A percentile compares a stretch with the other conserved stretches of the same genome.
Conservation (phyloP, 805 yeast genomes). For the Saccharomycopsis olivae region DNA sequence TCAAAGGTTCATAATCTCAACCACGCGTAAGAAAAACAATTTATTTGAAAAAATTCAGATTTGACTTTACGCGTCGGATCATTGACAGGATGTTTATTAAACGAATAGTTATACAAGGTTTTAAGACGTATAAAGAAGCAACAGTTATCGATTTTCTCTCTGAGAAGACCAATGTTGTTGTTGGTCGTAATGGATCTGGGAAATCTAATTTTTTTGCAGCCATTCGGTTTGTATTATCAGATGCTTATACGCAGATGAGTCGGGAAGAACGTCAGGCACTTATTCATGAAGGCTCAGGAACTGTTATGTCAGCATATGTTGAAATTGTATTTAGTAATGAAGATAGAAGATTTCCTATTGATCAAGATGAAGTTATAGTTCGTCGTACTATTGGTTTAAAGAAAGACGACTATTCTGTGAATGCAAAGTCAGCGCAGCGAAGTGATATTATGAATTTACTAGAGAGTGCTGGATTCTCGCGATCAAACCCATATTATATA, state of each 20-base stretch:
- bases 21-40: too few relatives aligned
- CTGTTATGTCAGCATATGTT: conserved; percentile 86
- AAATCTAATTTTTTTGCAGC: conserved; percentile 95
- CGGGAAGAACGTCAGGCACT: conserved; percentile 80
- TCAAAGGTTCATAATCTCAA: too few relatives aligned
- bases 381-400: conserved; percentile 89
- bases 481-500: conserved; percentile 86
- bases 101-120: conserved; percentile 71
- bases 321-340: conserved; percentile 80
- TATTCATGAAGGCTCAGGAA: conserved; percentile 83
- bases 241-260: conserved; percentile 75
- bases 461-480: conserved; percentile 88
- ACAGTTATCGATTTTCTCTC: conserved; percentile 69
- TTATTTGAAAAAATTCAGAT: too few relatives aligned
- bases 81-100: conserved; percentile 18
- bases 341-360: conserved; percentile 64
- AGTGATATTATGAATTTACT: conserved; percentile 71
- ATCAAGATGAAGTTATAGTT: conserved; percentile 57
- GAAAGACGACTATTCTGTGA: conserved; percentile 82
- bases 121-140: conserved; percentile 82
- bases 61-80: too few relatives aligned
- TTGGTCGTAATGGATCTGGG: conserved; percentile 95
- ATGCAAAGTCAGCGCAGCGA: conserved; percentile 68
- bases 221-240: conserved; percentile 82
- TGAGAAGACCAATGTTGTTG: conserved; percentile 75